Percentiles rank a stretch among this genome's conserved stretches.
These are phyloP conservation scores for Aspergillus brasiliensis DNA, from an alignment of 2,329 filamentous ascomycete species.

Conservation along the genomic window DNA sequence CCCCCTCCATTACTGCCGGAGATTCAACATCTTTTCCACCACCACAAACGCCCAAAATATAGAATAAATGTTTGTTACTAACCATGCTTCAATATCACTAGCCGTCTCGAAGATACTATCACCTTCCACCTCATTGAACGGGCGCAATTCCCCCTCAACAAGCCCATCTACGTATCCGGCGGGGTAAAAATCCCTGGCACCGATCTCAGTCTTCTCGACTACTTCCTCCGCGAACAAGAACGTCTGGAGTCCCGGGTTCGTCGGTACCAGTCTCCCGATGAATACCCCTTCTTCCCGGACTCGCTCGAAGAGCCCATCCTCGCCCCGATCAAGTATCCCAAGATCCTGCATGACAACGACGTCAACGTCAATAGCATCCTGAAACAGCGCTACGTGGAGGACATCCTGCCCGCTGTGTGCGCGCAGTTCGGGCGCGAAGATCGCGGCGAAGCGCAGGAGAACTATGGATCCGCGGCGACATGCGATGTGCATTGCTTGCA, in stretches of 20 bases:
- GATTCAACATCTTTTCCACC: not conserved
- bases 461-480: constrained; percentile 90
- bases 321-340: constrained; percentile 83
- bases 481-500: constrained; percentile 90
- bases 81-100: constrained; percentile 41
- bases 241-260: constrained; percentile 88
- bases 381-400: constrained; percentile 78
- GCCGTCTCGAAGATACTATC: constrained; percentile 95
- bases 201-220: constrained; percentile 84
- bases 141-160: constrained; percentile 93
- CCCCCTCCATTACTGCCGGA: not conserved
- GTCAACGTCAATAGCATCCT: constrained; percentile 90
- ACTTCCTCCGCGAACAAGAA: constrained; percentile 89
- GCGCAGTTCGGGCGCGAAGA: constrained; percentile 73
- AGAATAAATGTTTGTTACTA: not conserved
- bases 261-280: constrained; percentile 93
- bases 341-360: constrained; percentile 81
- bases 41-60: not conserved
- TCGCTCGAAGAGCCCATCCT: constrained; percentile 78
- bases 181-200: constrained; percentile 76
- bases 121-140: constrained; percentile 96
- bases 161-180: constrained; percentile 76
- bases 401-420: constrained; percentile 83
- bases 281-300: constrained; percentile 94
- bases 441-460: constrained; percentile 82